Evolutionary conservation across 2,329 filamentous ascomycete species (phyloP).

Genomic region (Colletotrichum somersetense): DNA sequence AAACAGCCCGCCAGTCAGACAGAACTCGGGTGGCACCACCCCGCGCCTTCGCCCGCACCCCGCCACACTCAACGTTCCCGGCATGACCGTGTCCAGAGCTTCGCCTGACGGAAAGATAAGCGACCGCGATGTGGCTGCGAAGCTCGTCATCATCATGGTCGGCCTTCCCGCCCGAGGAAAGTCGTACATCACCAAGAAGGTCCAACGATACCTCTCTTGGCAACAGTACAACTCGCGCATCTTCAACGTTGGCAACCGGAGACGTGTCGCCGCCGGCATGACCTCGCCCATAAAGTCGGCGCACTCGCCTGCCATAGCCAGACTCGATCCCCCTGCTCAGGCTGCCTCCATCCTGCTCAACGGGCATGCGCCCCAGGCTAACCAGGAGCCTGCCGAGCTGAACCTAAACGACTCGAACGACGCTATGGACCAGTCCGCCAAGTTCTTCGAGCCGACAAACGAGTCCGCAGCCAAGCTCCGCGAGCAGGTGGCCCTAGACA

Average conservation of each 20-base stretch:
- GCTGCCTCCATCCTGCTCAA: conserved; percentile 71
- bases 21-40: conserved; percentile 82
- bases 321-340: conserved; percentile 62
- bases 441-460: conserved; percentile 95
- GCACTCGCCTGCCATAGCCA: conserved; percentile 47
- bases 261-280: conserved; percentile 80
- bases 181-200: conserved; percentile 98
- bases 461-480: conserved; percentile 83
- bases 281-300: conserved; percentile 54
- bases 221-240: conserved; percentile 95
- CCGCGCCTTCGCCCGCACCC: conserved; percentile 85
- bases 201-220: conserved; percentile 96
- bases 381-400: conserved; percentile 48
- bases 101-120: conserved; percentile 96
- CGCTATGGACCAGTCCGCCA: conserved; percentile 86
- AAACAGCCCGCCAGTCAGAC: conserved; percentile 73
- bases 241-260: conserved; percentile 96
- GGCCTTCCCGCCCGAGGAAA: conserved; percentile 95
- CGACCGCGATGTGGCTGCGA: conserved; percentile 92
- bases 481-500: conserved; percentile 93
- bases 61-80: conserved; percentile 96
- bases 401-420: conserved; percentile 57
- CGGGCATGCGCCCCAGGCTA: conserved; percentile 61
- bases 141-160: conserved; percentile 98
- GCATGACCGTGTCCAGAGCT: conserved; percentile 93